Percentiles rank a stretch among this genome's conserved stretches.
phyloP scores from a whole-genome alignment of 306 rosid species.

The Coriaria nepalensis region DNA sequence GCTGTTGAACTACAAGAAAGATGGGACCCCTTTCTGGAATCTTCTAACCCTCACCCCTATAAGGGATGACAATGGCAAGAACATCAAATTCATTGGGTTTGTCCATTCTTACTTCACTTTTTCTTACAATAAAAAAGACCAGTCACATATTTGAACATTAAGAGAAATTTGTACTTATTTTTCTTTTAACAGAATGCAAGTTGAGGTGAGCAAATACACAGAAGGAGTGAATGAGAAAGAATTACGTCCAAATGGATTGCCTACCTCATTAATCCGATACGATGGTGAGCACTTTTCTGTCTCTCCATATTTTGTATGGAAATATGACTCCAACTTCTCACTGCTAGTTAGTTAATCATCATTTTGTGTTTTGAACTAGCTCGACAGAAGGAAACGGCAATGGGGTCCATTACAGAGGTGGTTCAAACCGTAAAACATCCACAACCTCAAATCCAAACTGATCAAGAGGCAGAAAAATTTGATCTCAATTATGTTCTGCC shows the following conservation, averaged over 20 bases:
- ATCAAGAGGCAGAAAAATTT: conserved; percentile 33
- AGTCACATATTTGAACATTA: no score
- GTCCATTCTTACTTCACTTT: conserved; percentile 13
- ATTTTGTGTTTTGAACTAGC: conserved; percentile 34
- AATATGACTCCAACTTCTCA: conserved; percentile 14
- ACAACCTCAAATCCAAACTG: conserved; percentile 21
- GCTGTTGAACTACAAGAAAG: conserved; percentile 87
- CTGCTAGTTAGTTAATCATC: not conserved
- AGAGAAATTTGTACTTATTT: no score
- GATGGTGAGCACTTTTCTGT: conserved; percentile 38
- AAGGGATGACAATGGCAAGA: conserved; percentile 58
- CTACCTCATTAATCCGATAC: conserved; percentile 62
- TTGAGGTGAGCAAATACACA: conserved; percentile 83
- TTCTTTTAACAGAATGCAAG: conserved; percentile 76
- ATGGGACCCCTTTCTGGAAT: conserved; percentile 92
- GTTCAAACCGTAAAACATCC: conserved; percentile 61
- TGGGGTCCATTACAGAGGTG: conserved; percentile 69
- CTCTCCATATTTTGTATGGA: not conserved
- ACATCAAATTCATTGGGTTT: conserved; percentile 89
- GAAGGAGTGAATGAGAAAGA: conserved; percentile 68
- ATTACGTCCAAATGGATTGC: conserved; percentile 61
- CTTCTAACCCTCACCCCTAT: conserved; percentile 92
- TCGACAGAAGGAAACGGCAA: conserved; percentile 68
- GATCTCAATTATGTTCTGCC: conserved; percentile 43
- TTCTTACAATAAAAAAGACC: no score